Base-by-base conservation (phyloP, 2,329 filamentous ascomycete species). In the Sporothrix sp. region DNA sequence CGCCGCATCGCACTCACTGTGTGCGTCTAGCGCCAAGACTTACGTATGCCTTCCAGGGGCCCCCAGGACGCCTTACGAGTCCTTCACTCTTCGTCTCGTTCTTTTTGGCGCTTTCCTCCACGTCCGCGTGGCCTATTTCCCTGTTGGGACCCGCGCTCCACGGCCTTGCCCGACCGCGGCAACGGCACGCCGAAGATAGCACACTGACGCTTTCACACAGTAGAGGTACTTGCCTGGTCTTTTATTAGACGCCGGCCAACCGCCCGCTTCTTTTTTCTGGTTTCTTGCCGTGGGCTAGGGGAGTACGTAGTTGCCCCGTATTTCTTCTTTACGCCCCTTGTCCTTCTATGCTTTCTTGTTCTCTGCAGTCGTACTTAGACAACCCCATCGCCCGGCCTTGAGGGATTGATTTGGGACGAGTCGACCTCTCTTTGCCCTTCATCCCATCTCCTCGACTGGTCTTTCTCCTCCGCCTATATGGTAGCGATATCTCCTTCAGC, bases 301-400 rank as follows among this genome's bases (percentile, higher is more conserved):
- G 32, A 46, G 33, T 51, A 51, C 43, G 50, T 48, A 51, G 50
- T 32, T 39, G 32, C 44, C 36, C 50, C 50, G 37, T 51, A 36
- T 37, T 38, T 51, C 27, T 36, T 44, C 23, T 28, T 25, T 9
- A 35, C 18, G 3, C 10, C 33, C 13, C 21, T 28, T n/a, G 23
- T 32, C 3, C 25, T 38, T 32, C 7, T 32, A n/a, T 48, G n/a
- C 16, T 16, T 23, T n/a, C 11, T n/a, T 20, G 18, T n/a, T 23
- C 40, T 18, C n/a, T 44, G 32, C 13, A n/a, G 13, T 36, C 43
- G n/a, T 46, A 37, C 33, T 25, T 28, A 46, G 44, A 36, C 35
- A 21, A 14, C 9, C 20, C 43, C 44, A n/a, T 46, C 23, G 21
- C 32, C 32, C 44, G 28, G 44, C 44, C 33, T 46, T 27, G 44